Base-by-base conservation (phyloP, 139 green algal species). In the Chlorella vulgaris region DNA sequence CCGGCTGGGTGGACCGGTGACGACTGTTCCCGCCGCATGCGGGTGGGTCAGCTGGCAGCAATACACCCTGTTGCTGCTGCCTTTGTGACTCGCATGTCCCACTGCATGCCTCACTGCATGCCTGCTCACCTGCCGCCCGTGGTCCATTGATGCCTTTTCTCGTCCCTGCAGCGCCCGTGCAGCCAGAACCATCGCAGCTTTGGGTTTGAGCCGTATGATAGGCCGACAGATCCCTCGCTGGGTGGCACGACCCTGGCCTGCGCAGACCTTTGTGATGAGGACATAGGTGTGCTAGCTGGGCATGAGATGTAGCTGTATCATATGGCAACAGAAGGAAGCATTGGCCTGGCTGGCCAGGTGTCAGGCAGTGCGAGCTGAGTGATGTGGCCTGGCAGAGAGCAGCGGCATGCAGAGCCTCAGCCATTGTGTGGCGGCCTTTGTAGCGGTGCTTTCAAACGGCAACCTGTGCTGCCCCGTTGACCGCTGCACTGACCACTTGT, bases 141-240 rank as follows among this genome's bases (percentile, higher is more conserved):
- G 15, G 4, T 29, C 29, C 8, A 28, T 18, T 21, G 7, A 4
- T 69, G n/a, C 4, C 35, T 4, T 31, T 31, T 3, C 33, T 22
- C 15, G 13, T 35, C 4, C 65, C 33, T 71, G 65, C 76, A 82
- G 78, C 84, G 88, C 21, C 90, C 90, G 26, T 93, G 90, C 84
- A 92, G 86, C 60, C 88, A 84, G 33, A 7, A 50, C n/a, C 86
- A 88, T 67, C 51, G 85, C 2, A 15, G 21, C 13, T 22, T 43
- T 2, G 65, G 66, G 2, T 51, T 78, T 19, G 70, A 78, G 31
- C 78, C 55, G 28, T 82, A 35, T 65, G 84, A 36, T 19, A 2
- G 3, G 38, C 65, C 78, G 19, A 74, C 79, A 55, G 74, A 88
- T 55, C 60, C 77, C 22, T 36, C 76, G 18, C 55, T 50, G 8